Evolutionary conservation across 805 yeast species (phyloP), one percentile per base, ranked within the genome.

Genomic region (Phaffomyces antillensis): DNA sequence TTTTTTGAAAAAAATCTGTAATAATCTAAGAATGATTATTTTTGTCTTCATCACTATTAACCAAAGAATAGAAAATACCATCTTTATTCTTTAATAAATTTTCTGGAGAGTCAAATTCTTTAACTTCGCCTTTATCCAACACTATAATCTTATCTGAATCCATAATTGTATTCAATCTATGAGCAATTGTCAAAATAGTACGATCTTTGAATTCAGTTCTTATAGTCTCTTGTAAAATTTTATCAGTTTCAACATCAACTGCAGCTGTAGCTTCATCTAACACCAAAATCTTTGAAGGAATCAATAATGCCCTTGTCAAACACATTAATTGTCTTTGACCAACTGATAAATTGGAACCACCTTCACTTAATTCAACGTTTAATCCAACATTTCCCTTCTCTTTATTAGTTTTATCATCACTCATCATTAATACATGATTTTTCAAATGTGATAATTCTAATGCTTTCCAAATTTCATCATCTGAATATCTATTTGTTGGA

Each of bases 251-350:
- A 33, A 85, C 90, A 64, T 86, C 95, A 42, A 86, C 93, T 7
- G 91, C 89, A 5, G 95, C 93, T 3, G 95, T 86, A 12, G 95
- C 95, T 64, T 86, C 95, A 63, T 86, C 95, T 56, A 86, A 65
- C 9, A 86, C 80, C 50, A 86, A 69, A 36, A 86, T 75, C 48
- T 79, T 77, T 7, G 79, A 69, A 34, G 78, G 74, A 49, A 79
- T 80, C 51, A 83, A 70, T 48, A 86, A 67, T 1, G 90, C 93
- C 60, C 95, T 71, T 0, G 91, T 89, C 42, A 86, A 71, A 67
- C 95, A 86, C 81, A 86, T 75, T 54, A 84, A 71, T 62, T 85
- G 91, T 53, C 86, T 74, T 60, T 85, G 90, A 34, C 93, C 91
- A 34, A 83, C 76, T 13, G 89, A 82, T 53, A 83, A 72, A 60